These are phyloP conservation scores for Thermothelomyces thermophilus DNA, from an alignment of 2,329 filamentous ascomycete genomes.

Conservation along the genomic window DNA sequence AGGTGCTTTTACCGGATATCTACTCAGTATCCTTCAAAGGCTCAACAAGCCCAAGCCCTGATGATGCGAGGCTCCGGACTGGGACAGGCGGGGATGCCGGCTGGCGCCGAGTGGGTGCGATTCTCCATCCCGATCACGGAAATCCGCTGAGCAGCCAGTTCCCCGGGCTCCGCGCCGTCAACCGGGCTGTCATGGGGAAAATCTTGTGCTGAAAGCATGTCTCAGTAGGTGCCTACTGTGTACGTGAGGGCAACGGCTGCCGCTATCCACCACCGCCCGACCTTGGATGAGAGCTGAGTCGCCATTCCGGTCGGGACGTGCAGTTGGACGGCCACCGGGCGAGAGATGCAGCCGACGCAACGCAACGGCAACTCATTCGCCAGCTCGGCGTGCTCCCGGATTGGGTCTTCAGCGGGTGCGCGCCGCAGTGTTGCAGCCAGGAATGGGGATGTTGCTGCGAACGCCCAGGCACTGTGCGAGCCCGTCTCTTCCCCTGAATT, in stretches of 20 bases:
- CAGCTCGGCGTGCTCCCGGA: conserved; percentile 2
- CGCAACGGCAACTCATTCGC: neutral
- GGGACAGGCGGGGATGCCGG: neutral
- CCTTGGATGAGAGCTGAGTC: neutral
- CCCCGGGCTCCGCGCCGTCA: neutral
- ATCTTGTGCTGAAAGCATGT: neutral
- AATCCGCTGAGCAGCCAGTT: conserved; percentile 4
- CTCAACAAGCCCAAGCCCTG: no score
- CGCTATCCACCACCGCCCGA: no score
- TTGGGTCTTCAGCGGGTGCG: conserved; percentile 2
- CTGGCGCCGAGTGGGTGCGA: conserved; percentile 9
- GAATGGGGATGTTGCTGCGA: neutral
- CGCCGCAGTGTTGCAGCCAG: conserved; percentile 12
- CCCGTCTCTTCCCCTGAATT: neutral
- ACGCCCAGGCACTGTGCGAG: neutral
- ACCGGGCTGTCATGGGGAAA: neutral
- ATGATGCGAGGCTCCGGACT: neutral
- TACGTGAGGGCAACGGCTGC: no score
- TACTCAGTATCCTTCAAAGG: no score
- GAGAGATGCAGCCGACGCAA: neutral
- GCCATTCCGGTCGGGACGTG: neutral
- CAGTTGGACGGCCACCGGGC: neutral
- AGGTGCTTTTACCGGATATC: no score
- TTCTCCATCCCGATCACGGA: neutral
- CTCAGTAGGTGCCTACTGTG: no score